These are phyloP conservation scores for Colletotrichum magnum DNA, from an alignment of 2,329 filamentous ascomycete genomes.

Conservation along the genomic window DNA sequence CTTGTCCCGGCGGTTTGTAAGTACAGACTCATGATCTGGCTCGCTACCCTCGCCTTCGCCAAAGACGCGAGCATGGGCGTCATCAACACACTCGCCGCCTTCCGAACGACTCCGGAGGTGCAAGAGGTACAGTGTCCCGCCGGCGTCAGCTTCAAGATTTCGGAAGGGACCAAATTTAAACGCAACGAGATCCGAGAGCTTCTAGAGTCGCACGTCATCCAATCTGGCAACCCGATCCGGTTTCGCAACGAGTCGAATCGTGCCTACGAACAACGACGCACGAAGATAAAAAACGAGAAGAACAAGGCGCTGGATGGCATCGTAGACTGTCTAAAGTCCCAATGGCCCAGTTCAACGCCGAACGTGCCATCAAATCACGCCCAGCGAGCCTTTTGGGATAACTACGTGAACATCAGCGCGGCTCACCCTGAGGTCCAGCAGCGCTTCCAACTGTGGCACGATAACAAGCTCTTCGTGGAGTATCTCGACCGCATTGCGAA, in stretches of 20 bases:
- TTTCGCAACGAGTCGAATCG: too few species aligned
- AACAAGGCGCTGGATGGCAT: neutral
- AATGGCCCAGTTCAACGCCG: constrained; percentile 4
- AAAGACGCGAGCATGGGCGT: constrained; percentile 11
- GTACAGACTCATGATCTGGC: constrained; percentile 41
- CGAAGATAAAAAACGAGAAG: neutral
- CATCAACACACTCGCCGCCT: constrained; percentile 35
- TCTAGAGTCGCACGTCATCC: too few species aligned
- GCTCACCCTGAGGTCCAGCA: neutral
- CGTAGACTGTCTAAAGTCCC: neutral
- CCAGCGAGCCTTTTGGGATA: neutral
- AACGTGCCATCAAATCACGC: neutral
- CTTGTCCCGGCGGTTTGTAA: neutral
- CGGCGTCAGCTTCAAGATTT: neutral
- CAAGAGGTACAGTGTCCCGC: neutral
- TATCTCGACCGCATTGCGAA: constrained; percentile 44
- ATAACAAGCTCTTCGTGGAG: constrained; percentile 44
- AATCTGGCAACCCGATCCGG: too few species aligned
- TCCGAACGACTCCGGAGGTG: neutral
- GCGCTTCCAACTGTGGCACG: constrained; percentile 42
- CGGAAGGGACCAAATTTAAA: neutral
- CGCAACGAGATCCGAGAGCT: too few species aligned
- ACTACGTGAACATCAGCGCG: neutral
- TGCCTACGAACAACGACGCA: neutral
- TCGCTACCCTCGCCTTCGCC: constrained; percentile 43